Evolutionary conservation across 2,329 filamentous ascomycete genomes (phyloP), one percentile per base, ranked within the genome.

Genomic region (Stylonectria norvegica): DNA sequence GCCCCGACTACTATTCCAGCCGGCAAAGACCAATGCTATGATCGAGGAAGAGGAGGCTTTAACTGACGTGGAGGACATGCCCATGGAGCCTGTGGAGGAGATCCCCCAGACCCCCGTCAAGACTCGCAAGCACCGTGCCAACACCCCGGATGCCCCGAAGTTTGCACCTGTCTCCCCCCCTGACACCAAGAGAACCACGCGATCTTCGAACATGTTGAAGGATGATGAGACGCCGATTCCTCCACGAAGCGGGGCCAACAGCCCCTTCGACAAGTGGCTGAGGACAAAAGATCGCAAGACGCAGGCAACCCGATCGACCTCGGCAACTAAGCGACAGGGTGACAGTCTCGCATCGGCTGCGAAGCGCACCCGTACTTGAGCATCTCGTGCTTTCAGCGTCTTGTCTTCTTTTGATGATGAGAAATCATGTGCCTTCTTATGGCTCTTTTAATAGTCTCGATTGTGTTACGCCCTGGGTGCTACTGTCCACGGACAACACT

Each of bases 1-100:
- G 63, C 85, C 85, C 11, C 79, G 83, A 22, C 75, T 88, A 7
- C 74, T 90, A 6, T 90, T 88, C 65, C 78, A 81, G 4, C 64
- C 67, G 28, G 64, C 57, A 46, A 72, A 72, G 49, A 67, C 59
- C 52, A 64, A 57, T 52, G 64, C 67, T 41, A 59, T 67, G 19
- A 62, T 70, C 2, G 74, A 80, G 36, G 74, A 81, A 38, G 79
- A 81, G 38, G 80, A 86, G 56, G 76, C 76, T 5, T 61, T 65
- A 42, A 79, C 79, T 23, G 73, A 83, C 53, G 70, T 80, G 29
- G 78, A 82, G 52, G 79, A 66, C 25, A 60, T 65, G 20, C 46
- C 42, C 19, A 50, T 53, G 10, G 44, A 52, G 5, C 42, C 55
- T 15, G 47, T 49, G 7, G 27, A 9, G 27, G 30, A 32, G 16